Base-by-base conservation (phyloP, 345 rosid genomes). In the Zanthoxylum bungeanum region DNA sequence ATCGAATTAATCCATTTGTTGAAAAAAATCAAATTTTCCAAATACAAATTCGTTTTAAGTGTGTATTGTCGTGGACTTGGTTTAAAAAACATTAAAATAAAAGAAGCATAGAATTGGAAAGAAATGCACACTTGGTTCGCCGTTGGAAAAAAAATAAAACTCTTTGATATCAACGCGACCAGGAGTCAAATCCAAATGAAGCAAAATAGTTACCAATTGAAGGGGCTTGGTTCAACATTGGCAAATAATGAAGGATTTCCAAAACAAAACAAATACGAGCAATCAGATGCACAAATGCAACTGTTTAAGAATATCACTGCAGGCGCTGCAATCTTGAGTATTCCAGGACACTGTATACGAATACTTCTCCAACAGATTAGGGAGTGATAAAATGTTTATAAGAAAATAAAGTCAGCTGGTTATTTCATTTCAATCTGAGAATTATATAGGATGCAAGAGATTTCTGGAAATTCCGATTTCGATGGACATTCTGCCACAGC, bases 391-490 rank as follows among this genome's bases (percentile, higher is more conserved):
- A 60, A 12, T n/a, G 9, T 46, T 31, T 5, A 57, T 50, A n/a
- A 16, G 21, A 61, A 60, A 70, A 42, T 36, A 64, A 60, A 49
- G 44, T 73, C 56, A 55, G 70, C 37, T 31, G 39, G 22, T 14
- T 56, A 44, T 44, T 44, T 44, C 11, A 53, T 73, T 73, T 66
- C 72, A 66, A 71, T 60, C 60, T 66, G 44, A 64, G 62, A 66
- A 58, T 31, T 69, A 68, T 36, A 21, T 57, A 31, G 22, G 42
- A 49, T 73, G 64, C 73, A 70, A 73, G 66, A 73, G 47, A 70
- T 71, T 59, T 50, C 56, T 30, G 72, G 60, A 71, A 56, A 65
- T 71, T 58, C 55, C 57, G 9, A 51, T 67, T 62, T 66, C 46
- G 52, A 69, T 57, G 39, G 37, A 25, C 49, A 69, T 57, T 72